Evolutionary conservation across 192 early-diverging fungal species (phyloP), one percentile per base, ranked within the genome.

Genomic region (Polychytrium aggregatum): DNA sequence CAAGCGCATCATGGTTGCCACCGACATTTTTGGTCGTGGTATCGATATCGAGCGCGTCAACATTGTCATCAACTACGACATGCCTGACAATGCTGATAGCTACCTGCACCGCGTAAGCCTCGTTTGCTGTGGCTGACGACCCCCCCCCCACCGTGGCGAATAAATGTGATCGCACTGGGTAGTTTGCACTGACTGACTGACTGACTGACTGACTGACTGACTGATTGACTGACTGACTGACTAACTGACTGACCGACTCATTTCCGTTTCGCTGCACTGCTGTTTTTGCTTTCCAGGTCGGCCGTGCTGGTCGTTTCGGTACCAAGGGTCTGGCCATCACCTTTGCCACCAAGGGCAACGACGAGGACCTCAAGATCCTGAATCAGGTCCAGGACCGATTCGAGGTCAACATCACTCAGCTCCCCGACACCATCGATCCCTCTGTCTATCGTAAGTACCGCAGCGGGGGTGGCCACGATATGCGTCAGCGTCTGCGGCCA

Each of bases 41-140:
- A 91, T 97, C 45, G 94, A 97, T 64, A 86, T 97, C 24, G 92
- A 95, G 56, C 87, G 94, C 57, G 94, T 97, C 40, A 97, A 97
- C 68, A 90, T 97, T 63, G 94, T 97, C 46, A 83, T 97, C 79
- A 97, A 97, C 82, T 97, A 97, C 40, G 94, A 97, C 55, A 92
- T 97, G 62, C 87, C 94, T 20, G 87, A 87, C 50, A 60, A 65
- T 28, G 82, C 90, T 5, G 92, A 93, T 64, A 73, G 84, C 16
- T 97, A 97, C 61, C 77, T 97, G 17, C 94, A 97, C 58, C 73
- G 94, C 52, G 94, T 70, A 71, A 51, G 37, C 59, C 1, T 21
- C 39, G 31, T 5, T 24, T 41, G 16, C 21, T 34, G 14, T n/a
- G 9, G 26, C 21, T 43, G n/a, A n/a, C n/a, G n/a, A n/a, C n/a